phyloP scores from a whole-genome alignment of 345 rosid species.

The Acer negundo region DNA sequence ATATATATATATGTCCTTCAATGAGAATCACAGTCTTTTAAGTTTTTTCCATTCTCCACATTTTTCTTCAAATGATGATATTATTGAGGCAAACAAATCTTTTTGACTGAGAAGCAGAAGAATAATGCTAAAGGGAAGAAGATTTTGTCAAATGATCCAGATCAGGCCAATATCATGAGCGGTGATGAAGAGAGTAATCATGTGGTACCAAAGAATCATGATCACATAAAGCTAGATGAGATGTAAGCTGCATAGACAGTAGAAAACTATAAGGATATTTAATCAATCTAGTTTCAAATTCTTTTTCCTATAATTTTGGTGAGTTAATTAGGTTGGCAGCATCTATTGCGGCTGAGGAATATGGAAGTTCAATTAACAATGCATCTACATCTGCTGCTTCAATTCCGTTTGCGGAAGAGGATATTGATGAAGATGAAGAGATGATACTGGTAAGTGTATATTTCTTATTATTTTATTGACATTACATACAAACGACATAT shows the following conservation, averaged over 20 bases:
- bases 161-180: not conserved
- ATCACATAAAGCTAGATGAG: conserved; percentile 59
- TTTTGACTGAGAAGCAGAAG: conserved; percentile 15
- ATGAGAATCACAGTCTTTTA: not conserved
- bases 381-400: conserved; percentile 49
- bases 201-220: not conserved
- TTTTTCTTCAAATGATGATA: not conserved
- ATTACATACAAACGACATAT: not conserved
- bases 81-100: not conserved
- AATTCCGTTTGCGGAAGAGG: conserved; percentile 18
- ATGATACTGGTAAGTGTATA: conserved; percentile 29
- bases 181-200: not conserved
- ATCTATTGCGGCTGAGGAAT: conserved; percentile 67
- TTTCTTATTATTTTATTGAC: not conserved
- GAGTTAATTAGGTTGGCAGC: conserved; percentile 71
- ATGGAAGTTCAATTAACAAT: conserved; percentile 25
- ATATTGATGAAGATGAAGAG: conserved; percentile 37
- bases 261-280: conserved; percentile 13
- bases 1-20: not conserved
- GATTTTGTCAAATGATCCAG: not conserved
- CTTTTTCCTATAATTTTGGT: conserved; percentile 24
- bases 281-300: not conserved
- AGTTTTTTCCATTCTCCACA: not conserved
- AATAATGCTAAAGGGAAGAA: conserved; percentile 19
- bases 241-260: conserved; percentile 50